Percentiles rank a stretch among this genome's conserved stretches.
Conservation (phyloP, 176 grass and related monocot genomes). For the Lolium rigidum region DNA sequence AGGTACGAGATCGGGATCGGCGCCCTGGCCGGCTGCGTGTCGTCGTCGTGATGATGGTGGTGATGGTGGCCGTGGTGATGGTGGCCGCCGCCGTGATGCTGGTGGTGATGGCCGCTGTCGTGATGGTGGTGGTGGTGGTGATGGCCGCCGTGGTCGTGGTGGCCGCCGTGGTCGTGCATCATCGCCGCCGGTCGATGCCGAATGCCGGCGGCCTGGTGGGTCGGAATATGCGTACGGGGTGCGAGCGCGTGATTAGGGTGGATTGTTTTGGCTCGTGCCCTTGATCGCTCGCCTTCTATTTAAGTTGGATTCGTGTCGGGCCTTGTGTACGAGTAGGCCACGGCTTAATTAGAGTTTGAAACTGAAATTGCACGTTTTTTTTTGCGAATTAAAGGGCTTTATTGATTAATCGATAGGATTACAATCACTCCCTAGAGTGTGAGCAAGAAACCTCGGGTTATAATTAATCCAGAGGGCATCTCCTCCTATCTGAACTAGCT, state of each 20-base stretch:
- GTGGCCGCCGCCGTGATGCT: not conserved
- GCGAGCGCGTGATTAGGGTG: not conserved
- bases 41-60: not conserved
- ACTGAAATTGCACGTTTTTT: too few relatives aligned
- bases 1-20: not conserved
- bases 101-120: not conserved
- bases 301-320: not conserved
- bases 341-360: not conserved
- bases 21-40: not conserved
- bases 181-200: not conserved
- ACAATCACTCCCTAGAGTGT: too few relatives aligned
- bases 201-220: not conserved
- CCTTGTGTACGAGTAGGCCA: not conserved
- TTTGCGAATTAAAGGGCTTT: too few relatives aligned
- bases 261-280: not conserved
- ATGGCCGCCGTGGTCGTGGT: not conserved
- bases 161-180: not conserved
- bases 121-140: not conserved
- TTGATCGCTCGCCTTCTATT: not conserved
- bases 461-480: too few relatives aligned
- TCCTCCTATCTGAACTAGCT: too few relatives aligned
- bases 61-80: not conserved
- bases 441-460: too few relatives aligned
- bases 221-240: not conserved
- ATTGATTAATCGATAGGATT: too few relatives aligned